Evolutionary conservation across 2,329 filamentous ascomycete species (phyloP), one percentile per base, ranked within the genome.

Genomic region (Capronia epimyces): DNA sequence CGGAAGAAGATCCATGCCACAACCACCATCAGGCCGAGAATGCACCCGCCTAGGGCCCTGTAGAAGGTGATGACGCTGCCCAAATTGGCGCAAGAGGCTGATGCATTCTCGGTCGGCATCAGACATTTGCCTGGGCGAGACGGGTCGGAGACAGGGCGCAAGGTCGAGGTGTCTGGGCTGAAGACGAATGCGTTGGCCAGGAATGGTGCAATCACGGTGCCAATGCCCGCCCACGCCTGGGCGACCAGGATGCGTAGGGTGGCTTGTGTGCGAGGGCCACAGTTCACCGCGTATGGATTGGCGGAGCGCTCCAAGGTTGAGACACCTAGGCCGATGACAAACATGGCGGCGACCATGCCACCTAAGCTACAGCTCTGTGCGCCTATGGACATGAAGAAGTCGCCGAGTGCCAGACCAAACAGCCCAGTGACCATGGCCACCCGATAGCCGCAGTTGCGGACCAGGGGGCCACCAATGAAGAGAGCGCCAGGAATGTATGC

Each of bases 211-310:
- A 91, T 66, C 8, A 91, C 82, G 7, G 83, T 84, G 29, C 85
- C 86, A 42, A 89, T 80, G 46, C 83, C 86, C 63, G 89, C 86
- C 69, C 88, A 83, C 45, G 83, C 83, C 66, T 90, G 87, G 1
- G 85, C 83, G 46, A 89, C 71, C 68, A 89, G 86, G 71, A 90
- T 81, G 58, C 86, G 81, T 55, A 89, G 82, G 65, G 91, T 85
- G 4, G 84, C 81, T 66, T 83, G 87, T 57, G 78, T 77, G 6
- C 86, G 83, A 2, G 86, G 86, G 42, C 88, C 88, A 65, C 86
- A 90, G 20, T 89, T 78, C 31, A 82, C 80, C 53, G 85, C 81
- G 67, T 84, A 93, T 0, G 86, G 83, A 65, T 90, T 87, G 2
- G 86, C 86, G 1, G 84, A 83, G 0, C 85, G 87, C 69, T 90